These are phyloP conservation scores for Ehretia macrophylla DNA, from an alignment of 257 asterid species.

Conservation along the genomic window DNA sequence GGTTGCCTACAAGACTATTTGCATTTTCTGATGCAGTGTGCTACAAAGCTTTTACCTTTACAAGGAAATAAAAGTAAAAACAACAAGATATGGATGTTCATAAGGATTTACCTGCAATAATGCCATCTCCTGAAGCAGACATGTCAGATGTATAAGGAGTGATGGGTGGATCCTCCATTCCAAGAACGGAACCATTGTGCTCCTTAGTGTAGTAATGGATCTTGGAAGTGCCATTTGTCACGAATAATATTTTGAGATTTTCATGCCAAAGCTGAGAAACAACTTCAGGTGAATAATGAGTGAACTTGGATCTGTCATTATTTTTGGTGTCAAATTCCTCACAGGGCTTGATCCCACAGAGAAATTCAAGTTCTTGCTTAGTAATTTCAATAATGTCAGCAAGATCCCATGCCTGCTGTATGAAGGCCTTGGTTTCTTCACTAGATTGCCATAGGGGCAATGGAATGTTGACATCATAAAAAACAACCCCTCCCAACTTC, in stretches of 20 bases:
- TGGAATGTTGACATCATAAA: constrained; percentile 87
- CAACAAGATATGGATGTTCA: constrained; percentile 10
- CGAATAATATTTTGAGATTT: constrained; percentile 74
- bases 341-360: constrained; percentile 62
- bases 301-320: constrained; percentile 63
- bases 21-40: too few relatives aligned
- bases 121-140: constrained; percentile 93
- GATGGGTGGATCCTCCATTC: constrained; percentile 87
- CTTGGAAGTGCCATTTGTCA: constrained; percentile 94
- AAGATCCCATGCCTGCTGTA: constrained; percentile 62
- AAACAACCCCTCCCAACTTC: constrained; percentile 62
- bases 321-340: constrained; percentile 67
- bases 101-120: constrained; percentile 69
- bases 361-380: constrained; percentile 92
- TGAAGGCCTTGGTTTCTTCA: constrained; percentile 62
- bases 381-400: constrained; percentile 85
- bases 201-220: constrained; percentile 91
- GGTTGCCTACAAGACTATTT: too few relatives aligned
- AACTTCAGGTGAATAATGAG: constrained; percentile 73
- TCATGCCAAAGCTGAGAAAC: constrained; percentile 82
- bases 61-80: background rate
- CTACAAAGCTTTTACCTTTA: too few relatives aligned
- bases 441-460: constrained; percentile 76
- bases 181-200: constrained; percentile 62
- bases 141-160: constrained; percentile 87